A percentile compares a stretch with the other conserved stretches of the same genome.
Conservation (phyloP, 2,329 filamentous ascomycete genomes). For the Phialemoniopsis sp. region DNA sequence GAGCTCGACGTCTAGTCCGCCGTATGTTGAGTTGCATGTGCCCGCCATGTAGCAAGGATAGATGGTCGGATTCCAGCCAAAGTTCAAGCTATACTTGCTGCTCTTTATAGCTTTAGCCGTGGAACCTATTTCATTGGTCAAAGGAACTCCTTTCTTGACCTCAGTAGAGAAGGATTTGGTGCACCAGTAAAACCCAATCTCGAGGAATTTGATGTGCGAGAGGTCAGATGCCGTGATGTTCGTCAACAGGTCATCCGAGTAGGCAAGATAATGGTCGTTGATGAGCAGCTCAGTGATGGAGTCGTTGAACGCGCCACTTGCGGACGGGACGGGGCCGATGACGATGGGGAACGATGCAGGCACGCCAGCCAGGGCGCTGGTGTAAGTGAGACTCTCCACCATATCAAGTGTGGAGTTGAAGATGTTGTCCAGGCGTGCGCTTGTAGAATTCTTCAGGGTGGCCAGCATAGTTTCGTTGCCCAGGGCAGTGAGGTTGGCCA, state of each 20-base stretch:
- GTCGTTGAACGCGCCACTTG: constrained; percentile 10
- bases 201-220: constrained; percentile 11
- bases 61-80: constrained; percentile 6
- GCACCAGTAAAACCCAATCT: constrained; percentile 14
- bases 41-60: constrained; percentile 9
- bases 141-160: constrained; percentile 2
- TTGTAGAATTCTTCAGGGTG: constrained; percentile 5
- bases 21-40: constrained; percentile 11
- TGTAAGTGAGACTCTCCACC: not conserved
- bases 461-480: constrained; percentile 5
- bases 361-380: not conserved
- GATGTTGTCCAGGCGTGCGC: constrained; percentile 6
- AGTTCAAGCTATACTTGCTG: constrained; percentile 5
- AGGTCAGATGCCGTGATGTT: constrained; percentile 4
- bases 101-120: not conserved
- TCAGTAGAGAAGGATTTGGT: constrained; percentile 10
- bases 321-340: constrained; percentile 5
- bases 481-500: constrained; percentile 10
- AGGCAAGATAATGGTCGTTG: constrained; percentile 13
- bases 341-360: constrained; percentile 9
- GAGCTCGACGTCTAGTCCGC: constrained; percentile 4
- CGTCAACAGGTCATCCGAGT: constrained; percentile 8
- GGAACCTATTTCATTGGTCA: too few species aligned
- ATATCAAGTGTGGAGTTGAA: constrained; percentile 4
- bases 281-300: constrained; percentile 8